Evolutionary conservation across 495 filamentous ascomycete genomes (phyloP).

Genomic region (Bryoglossum gracile): DNA sequence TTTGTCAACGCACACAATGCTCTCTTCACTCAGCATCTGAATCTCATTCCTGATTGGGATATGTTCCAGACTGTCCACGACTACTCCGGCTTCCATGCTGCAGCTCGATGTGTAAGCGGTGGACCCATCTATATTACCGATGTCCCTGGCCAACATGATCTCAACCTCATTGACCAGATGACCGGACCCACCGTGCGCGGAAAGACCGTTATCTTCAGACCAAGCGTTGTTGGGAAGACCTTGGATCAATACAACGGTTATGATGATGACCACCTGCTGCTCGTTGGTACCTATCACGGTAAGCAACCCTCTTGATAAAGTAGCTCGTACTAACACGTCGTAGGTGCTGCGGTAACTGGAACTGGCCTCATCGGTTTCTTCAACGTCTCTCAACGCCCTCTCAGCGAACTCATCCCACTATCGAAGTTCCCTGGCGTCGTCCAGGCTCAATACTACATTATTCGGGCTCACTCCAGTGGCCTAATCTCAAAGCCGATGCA

Average conservation of each 20-base stretch:
- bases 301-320: background rate
- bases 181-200: conserved; percentile 56
- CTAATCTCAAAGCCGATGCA: conserved; percentile 46
- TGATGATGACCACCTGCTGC: conserved; percentile 61
- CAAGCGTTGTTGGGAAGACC: conserved; percentile 60
- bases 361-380: conserved; percentile 78
- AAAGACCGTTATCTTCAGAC: conserved; percentile 69
- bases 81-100: conserved; percentile 77
- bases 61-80: conserved; percentile 91
- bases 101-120: conserved; percentile 81
- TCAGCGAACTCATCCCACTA: conserved; percentile 62
- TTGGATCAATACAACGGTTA: conserved; percentile 69
- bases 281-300: conserved; percentile 66
- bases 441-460: conserved; percentile 49
- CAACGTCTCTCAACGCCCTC: conserved; percentile 53
- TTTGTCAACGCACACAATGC: conserved; percentile 90
- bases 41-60: conserved; percentile 79
- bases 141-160: conserved; percentile 69
- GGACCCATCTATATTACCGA: conserved; percentile 95
- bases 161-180: conserved; percentile 69
- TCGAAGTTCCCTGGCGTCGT: conserved; percentile 65
- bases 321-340: conserved; percentile 19
- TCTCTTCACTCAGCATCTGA: conserved; percentile 61
- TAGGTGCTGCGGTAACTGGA: conserved; percentile 54
- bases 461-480: conserved; percentile 66